A percentile compares a stretch with the other conserved stretches of the same genome.
Conservation (phyloP, 768 basidiomycete genomes). For the Lentinula lateritia region DNA sequence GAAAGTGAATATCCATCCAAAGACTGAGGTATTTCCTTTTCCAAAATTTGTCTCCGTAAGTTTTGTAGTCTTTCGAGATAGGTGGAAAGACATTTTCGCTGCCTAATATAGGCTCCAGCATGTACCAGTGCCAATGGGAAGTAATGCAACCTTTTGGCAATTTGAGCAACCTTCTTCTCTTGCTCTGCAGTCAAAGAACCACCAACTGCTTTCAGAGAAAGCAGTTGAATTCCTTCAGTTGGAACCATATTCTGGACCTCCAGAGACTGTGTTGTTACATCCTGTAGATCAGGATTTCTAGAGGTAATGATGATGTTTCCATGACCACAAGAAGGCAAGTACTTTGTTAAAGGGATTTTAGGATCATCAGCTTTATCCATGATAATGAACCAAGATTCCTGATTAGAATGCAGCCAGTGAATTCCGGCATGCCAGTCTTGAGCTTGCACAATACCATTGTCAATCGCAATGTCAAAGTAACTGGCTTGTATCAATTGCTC, state of each 20-base stretch:
- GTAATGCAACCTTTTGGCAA: background rate
- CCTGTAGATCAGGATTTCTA: background rate
- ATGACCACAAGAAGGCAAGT: conserved; percentile 3
- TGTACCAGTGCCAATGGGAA: conserved; percentile 1
- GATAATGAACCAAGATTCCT: conserved; percentile 9
- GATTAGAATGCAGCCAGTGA: background rate
- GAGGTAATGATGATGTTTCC: conserved; percentile 9
- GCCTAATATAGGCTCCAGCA: background rate
- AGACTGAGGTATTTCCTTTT: background rate
- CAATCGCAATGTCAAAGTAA: background rate
- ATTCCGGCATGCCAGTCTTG: background rate
- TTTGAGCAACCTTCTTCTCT: background rate
- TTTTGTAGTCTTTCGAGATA: background rate
- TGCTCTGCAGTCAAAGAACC: background rate
- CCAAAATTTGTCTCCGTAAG: background rate
- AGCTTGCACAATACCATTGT: background rate
- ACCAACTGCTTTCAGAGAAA: background rate
- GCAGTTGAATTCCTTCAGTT: background rate
- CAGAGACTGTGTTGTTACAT: background rate
- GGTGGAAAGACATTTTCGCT: background rate
- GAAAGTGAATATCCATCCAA: background rate
- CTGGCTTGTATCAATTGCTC: background rate
- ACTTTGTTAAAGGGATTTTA: background rate
- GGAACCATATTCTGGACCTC: background rate
- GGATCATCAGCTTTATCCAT: conserved; percentile 11